Conservation (phyloP, 148 eudicot species). For the Dysphania ambrosioides region DNA sequence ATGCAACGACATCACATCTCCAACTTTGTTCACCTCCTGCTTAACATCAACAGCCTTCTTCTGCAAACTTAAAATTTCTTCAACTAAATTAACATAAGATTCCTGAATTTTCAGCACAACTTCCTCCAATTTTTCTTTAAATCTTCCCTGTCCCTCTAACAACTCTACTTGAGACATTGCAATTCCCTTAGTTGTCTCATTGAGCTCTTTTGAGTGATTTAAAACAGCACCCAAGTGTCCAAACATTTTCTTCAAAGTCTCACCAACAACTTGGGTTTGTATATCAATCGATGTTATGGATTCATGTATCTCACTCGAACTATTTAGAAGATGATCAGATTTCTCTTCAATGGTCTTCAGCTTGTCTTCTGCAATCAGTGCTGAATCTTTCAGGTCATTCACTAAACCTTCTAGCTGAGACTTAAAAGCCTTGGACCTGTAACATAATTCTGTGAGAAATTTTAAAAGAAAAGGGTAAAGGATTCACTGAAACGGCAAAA, state of each 20-base stretch:
- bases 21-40: conserved; percentile 51
- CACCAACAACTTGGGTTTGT: conserved; percentile 43
- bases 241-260: conserved; percentile 44
- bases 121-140: conserved; percentile 55
- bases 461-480: background rate
- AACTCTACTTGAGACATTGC: conserved; percentile 61
- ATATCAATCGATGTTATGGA: conserved; percentile 49
- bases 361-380: conserved; percentile 59
- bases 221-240: conserved; percentile 39
- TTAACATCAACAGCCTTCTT: conserved; percentile 50
- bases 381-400: conserved; percentile 63
- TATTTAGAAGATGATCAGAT: conserved; percentile 42
- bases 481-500: background rate
- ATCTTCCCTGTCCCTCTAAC: conserved; percentile 45
- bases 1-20: conserved; percentile 48
- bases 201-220: conserved; percentile 42
- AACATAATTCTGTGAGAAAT: background rate
- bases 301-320: conserved; percentile 42
- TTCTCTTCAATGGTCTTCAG: conserved; percentile 49
- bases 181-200: conserved; percentile 48
- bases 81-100: conserved; percentile 44
- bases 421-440: conserved; percentile 65
- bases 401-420: conserved; percentile 64
- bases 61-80: conserved; percentile 43
- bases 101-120: conserved; percentile 47